These are phyloP conservation scores for Psophocarpus tetragonolobus DNA, from an alignment of 306 rosid genomes.

Conservation along the genomic window DNA sequence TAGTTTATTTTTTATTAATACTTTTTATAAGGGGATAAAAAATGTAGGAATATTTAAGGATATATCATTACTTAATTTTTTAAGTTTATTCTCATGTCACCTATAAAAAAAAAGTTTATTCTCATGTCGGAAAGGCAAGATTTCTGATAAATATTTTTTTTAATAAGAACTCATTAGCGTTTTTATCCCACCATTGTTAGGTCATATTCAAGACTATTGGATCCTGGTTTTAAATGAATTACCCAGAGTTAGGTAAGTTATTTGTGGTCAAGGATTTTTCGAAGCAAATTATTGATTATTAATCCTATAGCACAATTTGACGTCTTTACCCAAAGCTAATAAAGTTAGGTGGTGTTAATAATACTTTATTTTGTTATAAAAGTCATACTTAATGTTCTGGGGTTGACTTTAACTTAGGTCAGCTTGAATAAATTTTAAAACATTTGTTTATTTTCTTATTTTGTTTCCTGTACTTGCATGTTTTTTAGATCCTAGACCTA, in stretches of 20 bases:
- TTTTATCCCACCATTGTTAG: constrained; percentile 2
- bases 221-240: background rate
- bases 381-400: background rate
- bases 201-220: background rate
- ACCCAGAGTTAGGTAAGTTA: background rate
- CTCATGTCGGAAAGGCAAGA: background rate
- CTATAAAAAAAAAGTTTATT: no score
- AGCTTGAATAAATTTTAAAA: no score
- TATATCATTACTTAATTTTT: no score
- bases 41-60: no score
- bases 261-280: background rate
- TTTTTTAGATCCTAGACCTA: no score
- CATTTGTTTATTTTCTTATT: no score
- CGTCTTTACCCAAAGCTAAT: background rate
- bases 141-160: background rate
- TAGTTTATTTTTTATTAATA: no score
- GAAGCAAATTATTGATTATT: background rate
- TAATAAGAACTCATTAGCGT: background rate
- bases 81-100: no score
- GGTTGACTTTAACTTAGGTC: background rate
- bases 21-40: no score
- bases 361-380: no score
- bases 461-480: no score
- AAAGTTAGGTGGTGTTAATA: background rate
- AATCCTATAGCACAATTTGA: background rate